Conservation (phyloP, 2,329 filamentous ascomycete species). For the Zalaria sp. region DNA sequence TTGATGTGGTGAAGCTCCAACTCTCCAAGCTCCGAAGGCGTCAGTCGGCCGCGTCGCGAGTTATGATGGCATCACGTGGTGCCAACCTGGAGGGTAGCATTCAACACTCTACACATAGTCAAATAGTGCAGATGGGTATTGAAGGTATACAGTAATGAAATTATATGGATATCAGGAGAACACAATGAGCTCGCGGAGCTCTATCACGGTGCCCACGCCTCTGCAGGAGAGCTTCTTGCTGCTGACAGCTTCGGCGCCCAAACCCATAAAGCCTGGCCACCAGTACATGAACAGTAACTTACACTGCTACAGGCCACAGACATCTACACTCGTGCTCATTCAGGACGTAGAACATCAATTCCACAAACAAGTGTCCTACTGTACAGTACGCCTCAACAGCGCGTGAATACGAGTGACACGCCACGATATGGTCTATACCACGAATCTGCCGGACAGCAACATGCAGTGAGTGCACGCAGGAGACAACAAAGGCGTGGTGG, state of each 20-base stretch:
- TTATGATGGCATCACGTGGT: neutral
- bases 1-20: neutral
- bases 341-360: too few species aligned
- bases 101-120: neutral
- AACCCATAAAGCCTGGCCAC: too few species aligned
- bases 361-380: too few species aligned
- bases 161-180: neutral
- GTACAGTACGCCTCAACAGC: too few species aligned
- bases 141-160: neutral
- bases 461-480: too few species aligned
- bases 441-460: too few species aligned
- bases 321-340: too few species aligned
- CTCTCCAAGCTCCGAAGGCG: neutral
- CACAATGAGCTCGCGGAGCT: neutral
- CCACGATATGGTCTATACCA: too few species aligned
- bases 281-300: too few species aligned
- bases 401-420: too few species aligned
- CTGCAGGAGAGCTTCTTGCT: neutral
- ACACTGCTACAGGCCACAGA: too few species aligned
- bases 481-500: too few species aligned
- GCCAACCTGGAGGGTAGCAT: neutral
- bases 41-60: neutral
- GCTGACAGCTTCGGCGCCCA: neutral
- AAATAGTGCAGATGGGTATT: neutral
- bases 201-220: neutral